Conservation (phyloP, 345 rosid genomes). For the rapeseed (Brassica napus) region DNA sequence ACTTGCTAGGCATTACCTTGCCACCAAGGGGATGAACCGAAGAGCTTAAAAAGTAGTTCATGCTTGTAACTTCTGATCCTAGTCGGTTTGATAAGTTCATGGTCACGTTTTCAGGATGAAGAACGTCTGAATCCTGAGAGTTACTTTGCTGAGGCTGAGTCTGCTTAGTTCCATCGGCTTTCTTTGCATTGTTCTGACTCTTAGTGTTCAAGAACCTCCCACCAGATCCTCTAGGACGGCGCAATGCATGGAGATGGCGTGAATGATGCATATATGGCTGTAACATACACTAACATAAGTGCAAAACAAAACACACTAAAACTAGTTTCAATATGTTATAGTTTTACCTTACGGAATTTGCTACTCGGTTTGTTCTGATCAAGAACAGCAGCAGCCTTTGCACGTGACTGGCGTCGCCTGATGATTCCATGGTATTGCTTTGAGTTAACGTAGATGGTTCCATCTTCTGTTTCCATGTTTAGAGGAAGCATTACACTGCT, state of each 20-base stretch:
- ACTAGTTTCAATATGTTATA: constrained; percentile 4
- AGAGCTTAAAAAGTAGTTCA: constrained; percentile 51
- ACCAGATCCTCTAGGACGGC: constrained; percentile 93
- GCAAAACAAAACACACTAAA: neutral
- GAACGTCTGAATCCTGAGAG: constrained; percentile 77
- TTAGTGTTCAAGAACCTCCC: constrained; percentile 91
- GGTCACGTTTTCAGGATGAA: constrained; percentile 66
- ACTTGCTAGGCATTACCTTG: constrained; percentile 67
- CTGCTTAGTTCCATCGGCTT: constrained; percentile 27
- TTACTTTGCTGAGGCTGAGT: constrained; percentile 48
- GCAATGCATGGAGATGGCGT: constrained; percentile 95
- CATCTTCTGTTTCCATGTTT: constrained; percentile 67
- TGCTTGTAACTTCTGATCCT: constrained; percentile 80
- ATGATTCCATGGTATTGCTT: constrained; percentile 96
- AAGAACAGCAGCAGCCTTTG: constrained; percentile 67
- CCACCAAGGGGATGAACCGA: constrained; percentile 53
- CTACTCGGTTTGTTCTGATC: constrained; percentile 50
- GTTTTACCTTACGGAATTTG: constrained; percentile 64
- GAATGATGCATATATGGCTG: constrained; percentile 93
- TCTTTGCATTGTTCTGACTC: constrained; percentile 36
- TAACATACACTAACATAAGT: constrained; percentile 26
- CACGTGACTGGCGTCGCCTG: constrained; percentile 86
- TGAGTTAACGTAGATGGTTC: constrained; percentile 87
- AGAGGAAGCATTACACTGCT: constrained; percentile 81
- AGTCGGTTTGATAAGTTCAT: constrained; percentile 57